A percentile compares a stretch with the other conserved stretches of the same genome.
phyloP scores from a whole-genome alignment of 1,284 basidiomycete species.

The Ceratobasidium sp. region DNA sequence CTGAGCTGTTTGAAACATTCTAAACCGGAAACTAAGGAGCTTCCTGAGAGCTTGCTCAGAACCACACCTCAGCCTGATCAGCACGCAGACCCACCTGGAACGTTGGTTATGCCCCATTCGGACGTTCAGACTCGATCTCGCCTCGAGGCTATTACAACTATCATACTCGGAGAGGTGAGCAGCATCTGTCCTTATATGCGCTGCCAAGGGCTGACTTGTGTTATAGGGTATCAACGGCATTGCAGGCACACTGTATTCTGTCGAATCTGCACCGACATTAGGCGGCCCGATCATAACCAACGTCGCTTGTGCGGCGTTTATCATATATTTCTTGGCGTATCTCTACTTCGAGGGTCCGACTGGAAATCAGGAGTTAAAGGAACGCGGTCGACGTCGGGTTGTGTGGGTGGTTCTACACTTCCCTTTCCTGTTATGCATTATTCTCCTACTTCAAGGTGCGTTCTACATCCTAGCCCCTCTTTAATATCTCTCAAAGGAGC shows the following conservation, averaged over 20 bases:
- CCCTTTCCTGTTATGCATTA: slow-evolving; percentile 16
- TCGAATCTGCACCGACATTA: slow-evolving; percentile 24
- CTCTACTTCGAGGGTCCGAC: slow-evolving; percentile 36
- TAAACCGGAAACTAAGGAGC: too few relatives aligned
- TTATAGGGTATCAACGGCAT: slow-evolving; percentile 38
- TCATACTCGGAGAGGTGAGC: slow-evolving; percentile 34
- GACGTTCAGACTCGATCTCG: slow-evolving; percentile 2
- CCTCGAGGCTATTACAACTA: slow-evolving; percentile 23
- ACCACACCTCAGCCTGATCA: background rate
- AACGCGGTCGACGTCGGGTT: background rate
- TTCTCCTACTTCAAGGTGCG: slow-evolving; percentile 27
- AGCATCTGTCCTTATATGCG: background rate
- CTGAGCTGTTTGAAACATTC: background rate
- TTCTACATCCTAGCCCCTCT: background rate
- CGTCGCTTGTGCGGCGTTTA: slow-evolving; percentile 5
- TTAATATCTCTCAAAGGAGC: too few relatives aligned
- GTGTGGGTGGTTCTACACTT: slow-evolving; percentile 25
- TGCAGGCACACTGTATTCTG: slow-evolving; percentile 22
- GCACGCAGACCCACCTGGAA: background rate
- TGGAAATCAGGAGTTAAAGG: background rate
- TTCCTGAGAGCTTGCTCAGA: background rate
- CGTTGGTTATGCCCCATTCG: slow-evolving; percentile 18
- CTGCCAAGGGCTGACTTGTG: background rate
- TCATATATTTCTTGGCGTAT: slow-evolving; percentile 22
- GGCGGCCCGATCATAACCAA: background rate